Evolutionary conservation across 257 asterid genomes (phyloP), one percentile per base, ranked within the genome.

Genomic region (Dorcoceras hygrometricum): DNA sequence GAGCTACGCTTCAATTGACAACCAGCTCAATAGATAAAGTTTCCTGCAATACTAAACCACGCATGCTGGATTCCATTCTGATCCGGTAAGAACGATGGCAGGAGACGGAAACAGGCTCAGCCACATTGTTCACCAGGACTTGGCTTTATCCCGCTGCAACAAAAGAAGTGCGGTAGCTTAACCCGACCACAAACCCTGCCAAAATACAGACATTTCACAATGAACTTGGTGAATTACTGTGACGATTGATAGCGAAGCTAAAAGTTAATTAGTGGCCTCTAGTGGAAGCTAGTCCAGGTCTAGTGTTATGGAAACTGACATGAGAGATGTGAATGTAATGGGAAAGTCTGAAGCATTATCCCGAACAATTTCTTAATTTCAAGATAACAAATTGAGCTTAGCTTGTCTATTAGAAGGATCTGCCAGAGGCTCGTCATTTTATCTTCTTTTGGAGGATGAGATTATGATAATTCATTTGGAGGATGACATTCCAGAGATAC

Each of bases 161-260:
- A 91, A 78, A 77, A 91, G 84, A 83, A 87, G 81, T 91, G 98
- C 34, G 96, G 97, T 53, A 90, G 82, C 78, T 94, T 94, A 27
- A 87, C 99, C 70, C 87, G 87, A 53, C 99, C 97, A 5, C 99
- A 94, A 5, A 63, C 96, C 91, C 99, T 94, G 84, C 71, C 74
- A 62, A 76, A 18, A 67, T 29, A 67, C 32, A 54, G 8, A 36
- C 6, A 53, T 31, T 19, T 43, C 3, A 24, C 23, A 27, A 31
- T 10, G 48, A 23, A 28, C 59, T 71, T 59, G 23, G 19, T 43
- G 51, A 12, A 43, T 0, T 43, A 43, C 51, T 12, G 19, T 4
- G 19, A 12, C 51, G 6, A 14, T 14, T 11, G 18, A 32, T 11
- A 3, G 18, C 48, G 4, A 43, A 2, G 51, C 0, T 34, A 12